Evolutionary conservation across 139 green algal species (phyloP).

Genomic region (Spirogloea muscicola): DNA sequence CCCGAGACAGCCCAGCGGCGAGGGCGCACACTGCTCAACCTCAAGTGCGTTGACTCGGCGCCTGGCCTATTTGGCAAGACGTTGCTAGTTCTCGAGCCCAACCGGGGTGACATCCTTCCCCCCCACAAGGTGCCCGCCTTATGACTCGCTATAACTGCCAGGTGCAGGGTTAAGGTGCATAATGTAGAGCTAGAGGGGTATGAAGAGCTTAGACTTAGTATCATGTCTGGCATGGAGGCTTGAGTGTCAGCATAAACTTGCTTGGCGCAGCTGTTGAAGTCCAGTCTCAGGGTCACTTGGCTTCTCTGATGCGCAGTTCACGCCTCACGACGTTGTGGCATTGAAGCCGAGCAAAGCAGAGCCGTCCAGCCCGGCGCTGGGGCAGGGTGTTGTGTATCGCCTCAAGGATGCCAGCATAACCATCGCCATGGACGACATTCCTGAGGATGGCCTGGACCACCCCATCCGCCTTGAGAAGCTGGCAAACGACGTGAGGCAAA

Average conservation of each 20-base stretch:
- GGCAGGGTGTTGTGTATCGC: slow-evolving; percentile 43
- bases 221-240: no score
- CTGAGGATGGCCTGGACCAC: slow-evolving; percentile 81
- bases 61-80: slow-evolving; percentile 77
- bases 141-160: no score
- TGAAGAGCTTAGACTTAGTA: no score
- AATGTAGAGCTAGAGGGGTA: no score
- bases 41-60: slow-evolving; percentile 58
- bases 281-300: no score
- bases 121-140: no score
- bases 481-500: slow-evolving; percentile 91
- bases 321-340: slow-evolving; percentile 38
- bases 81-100: slow-evolving; percentile 78
- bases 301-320: no score
- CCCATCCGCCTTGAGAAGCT: slow-evolving; percentile 90
- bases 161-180: no score
- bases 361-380: slow-evolving; percentile 10
- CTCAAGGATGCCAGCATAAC: slow-evolving; percentile 62
- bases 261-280: no score
- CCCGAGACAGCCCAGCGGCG: slow-evolving; percentile 56
- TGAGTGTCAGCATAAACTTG: no score
- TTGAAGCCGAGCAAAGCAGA: slow-evolving; percentile 44
- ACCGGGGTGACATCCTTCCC: slow-evolving; percentile 44
- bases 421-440: slow-evolving; percentile 80
- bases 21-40: slow-evolving; percentile 73